Evolutionary conservation across 2,329 filamentous ascomycete species (phyloP), one percentile per base, ranked within the genome.

Genomic region (Aschersonia sp.): DNA sequence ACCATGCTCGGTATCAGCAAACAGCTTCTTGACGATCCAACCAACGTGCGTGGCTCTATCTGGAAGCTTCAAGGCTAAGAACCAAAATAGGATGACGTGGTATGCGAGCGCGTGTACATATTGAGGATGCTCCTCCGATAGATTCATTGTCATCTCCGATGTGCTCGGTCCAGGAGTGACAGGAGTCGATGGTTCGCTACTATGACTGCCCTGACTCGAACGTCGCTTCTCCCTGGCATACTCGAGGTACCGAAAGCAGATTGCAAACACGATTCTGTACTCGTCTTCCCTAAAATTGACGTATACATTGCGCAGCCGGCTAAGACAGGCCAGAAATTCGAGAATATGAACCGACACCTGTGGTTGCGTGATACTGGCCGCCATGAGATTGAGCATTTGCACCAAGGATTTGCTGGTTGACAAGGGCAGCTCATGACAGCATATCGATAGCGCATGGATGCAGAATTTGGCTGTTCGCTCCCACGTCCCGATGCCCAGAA

Each of bases 51-150:
- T 86, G 35, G 83, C 78, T 46, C 92, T 82, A 60, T 96, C 89
- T 40, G 83, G 78, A 46, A 95, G 74, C 58, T 88, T 91, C 56
- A 98, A 64, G 1, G 89, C 85, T 55, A 98, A 74, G 61, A 97
- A 98, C 92, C 92, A 98, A 61, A 94, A 96, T 2, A 89, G 84
- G 54, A 98, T 89, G 56, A 95, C 88, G 61, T 97, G 89, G 61
- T 95, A 95, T 6, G 91, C 91, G 47, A 97, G 71, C 2, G 89
- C 85, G 62, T 94, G 92, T 30, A 98, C 87, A 61, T 98, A 98
- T 63, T 92, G 85, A 4, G 89, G 89, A 45, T 95, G 72, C 54
- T 92, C 87, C 51, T 92, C 85, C 5, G 81, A 65, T 5, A 59
- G 59, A 42, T 54, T 59, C 7, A 56, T 54, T 5, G 81, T 63